Conservation (phyloP, 148 eudicot species). For the Pharnaceum exiguum region DNA sequence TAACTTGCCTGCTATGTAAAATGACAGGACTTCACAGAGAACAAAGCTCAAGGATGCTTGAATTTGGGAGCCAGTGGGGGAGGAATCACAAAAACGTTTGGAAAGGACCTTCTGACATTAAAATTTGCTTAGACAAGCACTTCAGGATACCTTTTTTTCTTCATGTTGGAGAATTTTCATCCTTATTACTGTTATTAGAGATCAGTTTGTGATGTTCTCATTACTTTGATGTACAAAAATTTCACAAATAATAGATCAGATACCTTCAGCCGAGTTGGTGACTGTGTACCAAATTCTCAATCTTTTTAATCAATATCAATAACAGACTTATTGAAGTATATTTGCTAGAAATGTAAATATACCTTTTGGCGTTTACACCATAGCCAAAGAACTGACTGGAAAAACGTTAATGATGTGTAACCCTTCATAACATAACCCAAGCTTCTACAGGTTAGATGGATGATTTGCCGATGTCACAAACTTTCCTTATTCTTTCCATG, state of each 20-base stretch:
- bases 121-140: slow-evolving; percentile 16
- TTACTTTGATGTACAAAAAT: slow-evolving; percentile 3
- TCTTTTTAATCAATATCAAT: too few relatives aligned
- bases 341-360: too few relatives aligned
- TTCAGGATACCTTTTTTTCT: slow-evolving; percentile 5
- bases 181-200: slow-evolving; percentile 1
- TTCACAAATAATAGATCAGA: not conserved
- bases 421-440: not conserved
- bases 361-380: too few relatives aligned
- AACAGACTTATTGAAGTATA: too few relatives aligned
- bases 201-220: slow-evolving; percentile 4
- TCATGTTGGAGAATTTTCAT: not conserved
- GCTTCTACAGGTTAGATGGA: not conserved
- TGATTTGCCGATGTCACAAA: slow-evolving; percentile 42
- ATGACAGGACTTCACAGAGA: slow-evolving; percentile 57
- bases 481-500: slow-evolving; percentile 50
- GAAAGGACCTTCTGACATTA: slow-evolving; percentile 24
- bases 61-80: slow-evolving; percentile 30
- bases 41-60: slow-evolving; percentile 46
- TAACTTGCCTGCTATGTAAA: slow-evolving; percentile 11
- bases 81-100: slow-evolving; percentile 26
- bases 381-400: too few relatives aligned
- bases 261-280: slow-evolving; percentile 4
- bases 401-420: not conserved
- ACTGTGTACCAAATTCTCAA: too few relatives aligned